These are phyloP conservation scores for Metschnikowia koreensis DNA, from an alignment of 805 yeast genomes.

Conservation along the genomic window DNA sequence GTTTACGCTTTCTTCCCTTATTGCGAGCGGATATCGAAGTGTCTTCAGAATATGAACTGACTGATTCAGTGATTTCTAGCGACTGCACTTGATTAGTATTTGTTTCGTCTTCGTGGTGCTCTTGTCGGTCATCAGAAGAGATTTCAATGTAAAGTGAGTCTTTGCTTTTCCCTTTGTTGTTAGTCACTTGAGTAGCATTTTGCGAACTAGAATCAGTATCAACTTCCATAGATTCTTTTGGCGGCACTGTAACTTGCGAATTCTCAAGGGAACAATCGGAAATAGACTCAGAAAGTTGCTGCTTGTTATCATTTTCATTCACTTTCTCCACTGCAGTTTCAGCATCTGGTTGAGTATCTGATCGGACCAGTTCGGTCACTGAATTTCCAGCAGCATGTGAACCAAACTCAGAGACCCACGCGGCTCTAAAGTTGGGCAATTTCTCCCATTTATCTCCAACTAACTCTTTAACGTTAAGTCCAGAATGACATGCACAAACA, in stretches of 20 bases:
- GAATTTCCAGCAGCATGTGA: conserved; percentile 11
- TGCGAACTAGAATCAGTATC: background rate
- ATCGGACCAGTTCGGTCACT: too few species aligned
- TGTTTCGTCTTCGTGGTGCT: background rate
- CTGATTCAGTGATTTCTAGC: background rate
- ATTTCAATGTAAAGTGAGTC: background rate
- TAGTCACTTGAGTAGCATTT: background rate
- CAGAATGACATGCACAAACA: conserved; percentile 11
- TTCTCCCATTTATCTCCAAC: conserved; percentile 21
- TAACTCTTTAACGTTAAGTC: conserved; percentile 18
- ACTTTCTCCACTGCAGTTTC: background rate
- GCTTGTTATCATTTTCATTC: background rate
- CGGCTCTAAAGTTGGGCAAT: conserved; percentile 7
- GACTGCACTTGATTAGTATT: background rate
- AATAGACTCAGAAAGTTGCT: background rate
- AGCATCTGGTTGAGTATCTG: background rate
- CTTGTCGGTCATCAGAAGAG: conserved; percentile 1
- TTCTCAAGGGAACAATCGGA: background rate
- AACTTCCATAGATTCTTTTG: background rate
- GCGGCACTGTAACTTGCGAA: background rate
- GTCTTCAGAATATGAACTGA: background rate
- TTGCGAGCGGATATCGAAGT: background rate
- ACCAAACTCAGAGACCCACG: background rate
- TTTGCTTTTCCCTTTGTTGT: too few species aligned
- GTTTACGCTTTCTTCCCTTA: background rate